A percentile compares a stretch with the other conserved stretches of the same genome.
Conservation (phyloP, 2,329 filamentous ascomycete genomes). For the Penicillium vulpinum region DNA sequence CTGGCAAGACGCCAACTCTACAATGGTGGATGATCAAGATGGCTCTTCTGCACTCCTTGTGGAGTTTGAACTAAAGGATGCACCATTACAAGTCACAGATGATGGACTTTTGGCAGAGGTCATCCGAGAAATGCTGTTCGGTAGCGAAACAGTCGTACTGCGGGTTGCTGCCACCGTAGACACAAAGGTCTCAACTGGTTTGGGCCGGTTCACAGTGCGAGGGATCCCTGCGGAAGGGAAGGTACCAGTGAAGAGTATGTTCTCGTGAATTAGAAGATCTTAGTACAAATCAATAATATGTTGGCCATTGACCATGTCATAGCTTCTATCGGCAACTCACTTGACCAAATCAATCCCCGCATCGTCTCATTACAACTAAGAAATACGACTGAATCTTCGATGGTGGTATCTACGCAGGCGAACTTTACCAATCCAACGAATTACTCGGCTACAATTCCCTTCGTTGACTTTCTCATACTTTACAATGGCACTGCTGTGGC, state of each 20-base stretch:
- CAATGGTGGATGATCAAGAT: constrained; percentile 60
- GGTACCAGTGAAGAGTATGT: constrained; percentile 93
- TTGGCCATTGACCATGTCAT: constrained; percentile 27
- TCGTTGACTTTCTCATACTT: constrained; percentile 71
- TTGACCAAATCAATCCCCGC: constrained; percentile 59
- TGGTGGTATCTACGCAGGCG: constrained; percentile 69
- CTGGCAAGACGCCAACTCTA: constrained; percentile 85
- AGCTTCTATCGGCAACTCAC: constrained; percentile 61
- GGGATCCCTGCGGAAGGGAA: constrained; percentile 80
- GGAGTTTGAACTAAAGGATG: constrained; percentile 72
- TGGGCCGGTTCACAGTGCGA: constrained; percentile 78
- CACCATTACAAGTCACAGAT: constrained; percentile 80
- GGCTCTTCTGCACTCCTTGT: constrained; percentile 68
- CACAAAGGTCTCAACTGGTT: constrained; percentile 74
- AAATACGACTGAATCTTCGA: constrained; percentile 68
- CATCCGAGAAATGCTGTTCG: constrained; percentile 77
- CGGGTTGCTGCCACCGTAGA: constrained; percentile 78
- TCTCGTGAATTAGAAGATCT: constrained; percentile 18
- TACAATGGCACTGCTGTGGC: constrained; percentile 74
- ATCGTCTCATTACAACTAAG: constrained; percentile 71
- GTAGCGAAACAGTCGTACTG: constrained; percentile 66
- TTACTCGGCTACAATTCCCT: constrained; percentile 81
- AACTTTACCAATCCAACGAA: constrained; percentile 89
- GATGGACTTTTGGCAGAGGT: constrained; percentile 75
- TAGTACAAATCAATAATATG: constrained; percentile 22